Evolutionary conservation across 2,329 filamentous ascomycete genomes (phyloP), one percentile per base, ranked within the genome.

Genomic region (Esteya vermicola): DNA sequence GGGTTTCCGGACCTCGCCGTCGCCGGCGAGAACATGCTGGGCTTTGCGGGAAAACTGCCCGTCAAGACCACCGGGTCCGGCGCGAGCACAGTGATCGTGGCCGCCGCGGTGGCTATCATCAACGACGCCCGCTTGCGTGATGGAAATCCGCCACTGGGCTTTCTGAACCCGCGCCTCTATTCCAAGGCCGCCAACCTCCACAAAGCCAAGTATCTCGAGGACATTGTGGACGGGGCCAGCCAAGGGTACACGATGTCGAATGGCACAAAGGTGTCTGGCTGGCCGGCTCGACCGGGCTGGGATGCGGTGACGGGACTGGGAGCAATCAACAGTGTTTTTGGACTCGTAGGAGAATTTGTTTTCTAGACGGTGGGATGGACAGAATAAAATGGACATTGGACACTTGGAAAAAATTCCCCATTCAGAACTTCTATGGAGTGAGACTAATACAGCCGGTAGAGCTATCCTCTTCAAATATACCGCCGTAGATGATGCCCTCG

Each of bases 11-110:
- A 74, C 47, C 57, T 74, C 20, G 60, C 66, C 4, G 67, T 63
- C 4, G 63, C 83, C 19, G 68, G 76, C n/a, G n/a, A n/a, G n/a
- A n/a, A n/a, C n/a, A n/a, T n/a, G n/a, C n/a, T n/a, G n/a, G n/a
- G n/a, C n/a, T 8, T 70, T 74, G 45, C 80, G 14, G 51, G 51
- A 6, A 59, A 58, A 8, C 37, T 40, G 13, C 42, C 51, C 6
- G 30, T 39, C 0, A 44, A 45, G 2, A 52, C 65, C 3, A 48
- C 56, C 35, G 67, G 67, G 10, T 70, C 67, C 12, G 68, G 65
- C 40, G 70, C 70, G 1, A 67, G 67, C 28, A 63, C 71, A 4
- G 72, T 72, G 0, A 62, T 73, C 0, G 54, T 76, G 18, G 71
- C 70, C 5, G 57, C 67, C 20, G 63, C 76, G 52, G 55, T 77